Conservation (phyloP, 257 asterid genomes). For the Solanum chilense region DNA sequence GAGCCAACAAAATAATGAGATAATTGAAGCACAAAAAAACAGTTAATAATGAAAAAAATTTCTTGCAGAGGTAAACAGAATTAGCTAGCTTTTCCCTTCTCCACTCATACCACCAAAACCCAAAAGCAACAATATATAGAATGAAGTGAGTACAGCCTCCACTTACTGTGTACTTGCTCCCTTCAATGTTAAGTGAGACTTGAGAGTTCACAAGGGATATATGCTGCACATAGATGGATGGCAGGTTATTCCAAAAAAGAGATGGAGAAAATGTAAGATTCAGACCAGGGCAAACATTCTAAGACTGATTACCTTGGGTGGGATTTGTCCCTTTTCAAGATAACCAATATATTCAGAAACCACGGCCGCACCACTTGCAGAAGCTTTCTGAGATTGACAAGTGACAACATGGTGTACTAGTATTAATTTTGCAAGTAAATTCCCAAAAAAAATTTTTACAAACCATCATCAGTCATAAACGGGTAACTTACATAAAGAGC, state of each 20-base stretch:
- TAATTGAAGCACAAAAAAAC: background rate
- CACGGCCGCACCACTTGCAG: slow-evolving; percentile 92
- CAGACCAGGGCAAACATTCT: background rate
- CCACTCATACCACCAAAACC: background rate
- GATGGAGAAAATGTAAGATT: slow-evolving; percentile 5
- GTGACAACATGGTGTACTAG: slow-evolving; percentile 5
- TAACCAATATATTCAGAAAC: slow-evolving; percentile 97
- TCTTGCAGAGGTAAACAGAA: background rate
- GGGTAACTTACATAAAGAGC: slow-evolving; percentile 79
- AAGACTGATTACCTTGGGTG: slow-evolving; percentile 68
- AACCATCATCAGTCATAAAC: background rate
- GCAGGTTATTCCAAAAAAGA: slow-evolving; percentile 7
- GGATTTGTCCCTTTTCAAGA: slow-evolving; percentile 98
- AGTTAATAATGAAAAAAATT: background rate
- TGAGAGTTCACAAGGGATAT: slow-evolving; percentile 90
- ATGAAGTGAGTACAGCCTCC: background rate
- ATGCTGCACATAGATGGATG: slow-evolving; percentile 61
- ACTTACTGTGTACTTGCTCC: slow-evolving; percentile 97
- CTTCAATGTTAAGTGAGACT: slow-evolving; percentile 94
- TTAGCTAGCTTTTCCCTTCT: background rate
- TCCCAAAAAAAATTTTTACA: background rate
- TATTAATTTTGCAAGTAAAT: background rate
- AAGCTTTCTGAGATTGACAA: slow-evolving; percentile 76
- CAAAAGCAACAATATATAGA: background rate
- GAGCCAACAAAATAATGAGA: background rate